Evolutionary conservation across 495 filamentous ascomycete genomes (phyloP).

Genomic region (Polyplosphaeria fusca): DNA sequence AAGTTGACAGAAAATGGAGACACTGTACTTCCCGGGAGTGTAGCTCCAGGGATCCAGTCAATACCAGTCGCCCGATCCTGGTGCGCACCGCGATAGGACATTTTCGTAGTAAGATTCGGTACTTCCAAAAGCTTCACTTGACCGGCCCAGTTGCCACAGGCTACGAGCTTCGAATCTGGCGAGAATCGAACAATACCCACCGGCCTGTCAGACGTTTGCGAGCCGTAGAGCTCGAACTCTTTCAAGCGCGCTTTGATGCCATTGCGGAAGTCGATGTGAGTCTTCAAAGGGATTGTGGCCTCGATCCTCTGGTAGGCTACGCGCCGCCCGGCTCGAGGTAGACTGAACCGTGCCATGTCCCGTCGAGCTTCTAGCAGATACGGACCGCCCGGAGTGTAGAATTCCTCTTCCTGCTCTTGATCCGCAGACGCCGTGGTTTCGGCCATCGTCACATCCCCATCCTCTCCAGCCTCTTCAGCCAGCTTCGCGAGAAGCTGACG

Average conservation of each 20-base stretch:
- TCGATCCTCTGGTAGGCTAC: slow-evolving; percentile 75
- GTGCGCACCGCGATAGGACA: slow-evolving; percentile 68
- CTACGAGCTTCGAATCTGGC: slow-evolving; percentile 77
- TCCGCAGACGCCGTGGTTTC: slow-evolving; percentile 42
- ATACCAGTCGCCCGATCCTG: slow-evolving; percentile 84
- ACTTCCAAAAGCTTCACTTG: slow-evolving; percentile 80
- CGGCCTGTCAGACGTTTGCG: slow-evolving; percentile 85
- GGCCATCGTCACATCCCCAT: slow-evolving; percentile 61
- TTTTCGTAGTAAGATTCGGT: slow-evolving; percentile 74
- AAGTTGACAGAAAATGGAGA: slow-evolving; percentile 76
- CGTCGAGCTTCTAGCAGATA: slow-evolving; percentile 74
- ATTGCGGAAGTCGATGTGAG: slow-evolving; percentile 87
- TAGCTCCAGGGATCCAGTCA: slow-evolving; percentile 85
- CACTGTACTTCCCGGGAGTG: slow-evolving; percentile 62
- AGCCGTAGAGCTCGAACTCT: slow-evolving; percentile 84
- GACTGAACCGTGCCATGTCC: slow-evolving; percentile 78
- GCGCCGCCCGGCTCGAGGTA: slow-evolving; percentile 75
- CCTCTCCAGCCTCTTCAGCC: slow-evolving; percentile 55
- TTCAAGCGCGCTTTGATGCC: slow-evolving; percentile 78
- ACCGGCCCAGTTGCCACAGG: slow-evolving; percentile 88
- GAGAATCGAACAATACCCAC: slow-evolving; percentile 88
- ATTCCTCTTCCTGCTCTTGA: slow-evolving; percentile 75
- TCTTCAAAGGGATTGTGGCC: slow-evolving; percentile 74
- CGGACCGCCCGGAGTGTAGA: slow-evolving; percentile 79
- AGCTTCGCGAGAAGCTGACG: slow-evolving; percentile 74